Base-by-base conservation (phyloP, 2,329 filamentous ascomycete genomes). In the Pyricularia sp. region DNA sequence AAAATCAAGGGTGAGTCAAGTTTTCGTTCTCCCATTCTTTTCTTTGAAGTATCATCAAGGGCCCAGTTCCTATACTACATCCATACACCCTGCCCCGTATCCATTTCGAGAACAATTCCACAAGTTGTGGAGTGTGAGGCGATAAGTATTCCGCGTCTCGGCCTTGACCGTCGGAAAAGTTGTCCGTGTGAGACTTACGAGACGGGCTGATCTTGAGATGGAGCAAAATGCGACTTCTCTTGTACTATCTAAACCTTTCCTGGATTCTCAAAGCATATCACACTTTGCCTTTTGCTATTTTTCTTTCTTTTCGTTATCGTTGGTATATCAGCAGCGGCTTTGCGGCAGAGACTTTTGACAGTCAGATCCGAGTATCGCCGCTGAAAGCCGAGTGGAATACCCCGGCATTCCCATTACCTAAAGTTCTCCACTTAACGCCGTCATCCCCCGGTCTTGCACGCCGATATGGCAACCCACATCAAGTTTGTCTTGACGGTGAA, bases 1-100 rank as follows among this genome's bases (percentile, higher is more conserved):
- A 79, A 99, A 98, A 86, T 94, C 92, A 78, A 96, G 93, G 87
- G 94, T 97, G 86, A 86, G 92, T 42, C 42, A 50, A 26, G 2
- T 26, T 20, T 26, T 30, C 12, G 17, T 66, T 28, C n/a, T 23
- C 25, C 28, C 28, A 5, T 9, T 10, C n/a, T 4, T 12, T 7
- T n/a, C n/a, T 50, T 7, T 6, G n/a, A 50, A 50, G 7, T 50
- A 50, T 55, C 5, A 55, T 11, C 17, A 9, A 55, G 42, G 42
- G n/a, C 42, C 42, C 42, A n/a, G 20, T n/a, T n/a, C 20, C 42
- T 55, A 55, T 20, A n/a, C 20, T 55, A n/a, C 17, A 55, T 55
- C 14, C 14, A 28, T 30, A 23, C 25, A 63, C 59, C 42, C 42
- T 55, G 20, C 42, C 20, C 20, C 42, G 2, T 28, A 17, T 30